These are phyloP conservation scores for Penstemon eatonii DNA, from an alignment of 257 asterid species.

Conservation along the genomic window DNA sequence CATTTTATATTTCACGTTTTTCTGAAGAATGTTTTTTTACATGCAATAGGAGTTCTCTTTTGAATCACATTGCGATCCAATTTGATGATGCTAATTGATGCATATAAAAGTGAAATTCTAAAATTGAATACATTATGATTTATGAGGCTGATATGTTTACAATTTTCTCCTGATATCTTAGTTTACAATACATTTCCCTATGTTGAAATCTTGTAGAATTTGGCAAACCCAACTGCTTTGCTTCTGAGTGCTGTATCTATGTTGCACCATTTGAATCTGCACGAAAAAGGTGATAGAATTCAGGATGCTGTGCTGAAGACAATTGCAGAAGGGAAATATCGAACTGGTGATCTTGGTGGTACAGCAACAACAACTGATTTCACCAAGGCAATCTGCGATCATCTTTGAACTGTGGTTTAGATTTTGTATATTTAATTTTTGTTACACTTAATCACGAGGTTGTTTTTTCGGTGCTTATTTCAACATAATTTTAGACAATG, in stretches of 20 bases:
- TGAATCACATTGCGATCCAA: neutral
- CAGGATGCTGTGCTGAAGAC: slow-evolving; percentile 81
- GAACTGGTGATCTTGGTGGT: slow-evolving; percentile 97
- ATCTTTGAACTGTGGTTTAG: too few relatives aligned
- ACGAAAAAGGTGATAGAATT: slow-evolving; percentile 74
- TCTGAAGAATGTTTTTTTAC: neutral
- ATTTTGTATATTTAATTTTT: too few relatives aligned
- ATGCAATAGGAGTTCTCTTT: neutral
- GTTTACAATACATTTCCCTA: too few relatives aligned
- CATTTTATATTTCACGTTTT: neutral
- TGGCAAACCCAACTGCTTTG: slow-evolving; percentile 97
- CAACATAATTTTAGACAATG: too few relatives aligned
- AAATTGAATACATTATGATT: too few relatives aligned
- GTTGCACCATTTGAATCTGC: slow-evolving; percentile 79
- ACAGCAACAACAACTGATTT: slow-evolving; percentile 71
- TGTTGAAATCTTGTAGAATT: slow-evolving; percentile 48
- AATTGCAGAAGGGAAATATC: slow-evolving; percentile 84
- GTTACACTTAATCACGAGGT: too few relatives aligned
- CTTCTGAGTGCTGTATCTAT: slow-evolving; percentile 81
- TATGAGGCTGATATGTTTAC: too few relatives aligned
- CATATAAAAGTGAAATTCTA: too few relatives aligned
- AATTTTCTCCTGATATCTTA: too few relatives aligned
- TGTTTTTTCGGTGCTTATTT: too few relatives aligned
- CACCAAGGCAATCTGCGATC: slow-evolving; percentile 81
- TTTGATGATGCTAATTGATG: too few relatives aligned